Evolutionary conservation across 2,329 filamentous ascomycete genomes (phyloP).

Genomic region (Monosporascus sp.): DNA sequence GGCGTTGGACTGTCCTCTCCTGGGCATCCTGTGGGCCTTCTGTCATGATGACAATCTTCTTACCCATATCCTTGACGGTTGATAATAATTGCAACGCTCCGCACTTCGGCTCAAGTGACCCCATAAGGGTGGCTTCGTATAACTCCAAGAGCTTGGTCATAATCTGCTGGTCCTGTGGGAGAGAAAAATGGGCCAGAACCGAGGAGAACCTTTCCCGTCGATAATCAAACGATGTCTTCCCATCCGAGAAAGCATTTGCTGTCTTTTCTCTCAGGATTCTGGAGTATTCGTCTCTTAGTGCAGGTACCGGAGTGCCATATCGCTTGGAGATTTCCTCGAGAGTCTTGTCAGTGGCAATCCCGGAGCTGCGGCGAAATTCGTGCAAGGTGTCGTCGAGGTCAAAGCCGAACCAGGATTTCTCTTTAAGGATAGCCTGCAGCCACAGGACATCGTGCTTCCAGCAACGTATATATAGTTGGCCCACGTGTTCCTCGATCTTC

Average conservation of each 20-base stretch:
- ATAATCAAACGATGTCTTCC: constrained; percentile 34
- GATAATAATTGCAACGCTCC: constrained; percentile 31
- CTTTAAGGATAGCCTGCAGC: constrained; percentile 6
- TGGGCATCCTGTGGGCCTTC: constrained; percentile 44
- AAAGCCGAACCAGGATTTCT: constrained; percentile 37
- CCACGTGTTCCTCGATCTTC: background rate
- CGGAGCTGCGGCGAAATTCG: constrained; percentile 37
- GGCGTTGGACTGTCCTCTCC: constrained; percentile 33
- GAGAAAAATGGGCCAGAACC: constrained; percentile 24
- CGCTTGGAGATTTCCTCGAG: constrained; percentile 24
- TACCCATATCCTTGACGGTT: constrained; percentile 26
- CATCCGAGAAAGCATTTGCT: too few relatives aligned
- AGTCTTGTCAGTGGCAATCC: constrained; percentile 26
- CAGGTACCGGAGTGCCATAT: constrained; percentile 5
- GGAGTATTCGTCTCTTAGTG: constrained; percentile 24
- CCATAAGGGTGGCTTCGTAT: constrained; percentile 27
- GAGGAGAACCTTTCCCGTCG: constrained; percentile 32
- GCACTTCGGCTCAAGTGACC: constrained; percentile 28
- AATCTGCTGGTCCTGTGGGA: constrained; percentile 11
- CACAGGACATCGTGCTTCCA: background rate
- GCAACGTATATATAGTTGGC: background rate
- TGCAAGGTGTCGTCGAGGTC: constrained; percentile 46
- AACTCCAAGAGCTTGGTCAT: constrained; percentile 16
- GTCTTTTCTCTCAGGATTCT: constrained; percentile 25
- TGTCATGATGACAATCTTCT: constrained; percentile 38